Conservation (phyloP, 306 rosid species). For the Albizia julibrissin region DNA sequence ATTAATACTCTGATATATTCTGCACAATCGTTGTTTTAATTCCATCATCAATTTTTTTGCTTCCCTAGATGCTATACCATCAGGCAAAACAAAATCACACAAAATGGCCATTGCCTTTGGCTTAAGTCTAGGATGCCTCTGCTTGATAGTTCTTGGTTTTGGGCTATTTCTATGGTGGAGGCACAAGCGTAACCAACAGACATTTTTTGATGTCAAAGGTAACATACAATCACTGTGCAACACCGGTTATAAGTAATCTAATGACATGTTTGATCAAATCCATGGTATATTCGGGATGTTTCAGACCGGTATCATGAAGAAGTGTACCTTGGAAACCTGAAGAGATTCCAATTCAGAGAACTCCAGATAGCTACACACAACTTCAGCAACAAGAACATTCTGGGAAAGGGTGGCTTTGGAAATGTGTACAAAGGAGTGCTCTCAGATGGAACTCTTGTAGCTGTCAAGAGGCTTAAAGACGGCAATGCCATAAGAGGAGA, state of each 20-base stretch:
- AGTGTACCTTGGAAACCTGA: conserved; percentile 87
- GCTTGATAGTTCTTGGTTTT: conserved; percentile 72
- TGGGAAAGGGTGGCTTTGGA: conserved; percentile 95
- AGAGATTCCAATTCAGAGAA: conserved; percentile 82
- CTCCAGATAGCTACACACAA: conserved; percentile 84
- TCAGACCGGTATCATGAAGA: conserved; percentile 80
- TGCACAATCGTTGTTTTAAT: conserved; percentile 19
- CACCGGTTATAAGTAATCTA: not conserved
- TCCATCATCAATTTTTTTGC: conserved; percentile 45
- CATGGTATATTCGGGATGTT: conserved; percentile 9
- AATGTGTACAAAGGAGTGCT: conserved; percentile 90
- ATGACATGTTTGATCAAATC: conserved; percentile 3
- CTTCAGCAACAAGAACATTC: conserved; percentile 84
- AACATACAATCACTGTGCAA: not conserved
- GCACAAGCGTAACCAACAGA: conserved; percentile 39
- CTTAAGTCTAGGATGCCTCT: conserved; percentile 80
- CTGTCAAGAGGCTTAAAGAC: conserved; percentile 94
- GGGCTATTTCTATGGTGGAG: conserved; percentile 60
- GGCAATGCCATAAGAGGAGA: conserved; percentile 82
- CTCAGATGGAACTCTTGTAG: conserved; percentile 74
- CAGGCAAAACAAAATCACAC: conserved; percentile 60
- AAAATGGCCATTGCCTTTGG: conserved; percentile 84
- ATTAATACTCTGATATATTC: conserved; percentile 1
- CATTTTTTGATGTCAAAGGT: conserved; percentile 56
- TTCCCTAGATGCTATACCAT: conserved; percentile 54